Evolutionary conservation across 164 flowering plant species (phyloP).

Genomic region (Liquidambar formosana): DNA sequence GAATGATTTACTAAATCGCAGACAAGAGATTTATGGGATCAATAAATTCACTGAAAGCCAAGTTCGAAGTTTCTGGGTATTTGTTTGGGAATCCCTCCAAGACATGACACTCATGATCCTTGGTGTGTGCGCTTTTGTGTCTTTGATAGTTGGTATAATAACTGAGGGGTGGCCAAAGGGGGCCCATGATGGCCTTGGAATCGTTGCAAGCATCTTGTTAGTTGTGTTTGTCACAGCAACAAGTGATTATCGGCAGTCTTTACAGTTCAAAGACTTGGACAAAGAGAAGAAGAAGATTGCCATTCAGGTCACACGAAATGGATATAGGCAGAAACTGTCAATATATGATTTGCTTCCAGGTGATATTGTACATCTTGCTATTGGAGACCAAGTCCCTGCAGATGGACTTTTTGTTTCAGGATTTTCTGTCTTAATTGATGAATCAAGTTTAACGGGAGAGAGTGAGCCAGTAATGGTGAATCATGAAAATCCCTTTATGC

Average conservation of each 20-base stretch:
- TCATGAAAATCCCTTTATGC: conserved; percentile 33
- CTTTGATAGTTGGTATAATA: conserved; percentile 67
- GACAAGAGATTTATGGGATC: conserved; percentile 60
- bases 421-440: conserved; percentile 33
- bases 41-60: conserved; percentile 64
- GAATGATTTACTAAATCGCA: conserved; percentile 27
- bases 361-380: conserved; percentile 64
- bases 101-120: conserved; percentile 88
- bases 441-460: conserved; percentile 40
- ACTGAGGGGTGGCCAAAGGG: conserved; percentile 88
- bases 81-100: conserved; percentile 89
- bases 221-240: conserved; percentile 41
- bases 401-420: conserved; percentile 41
- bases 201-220: conserved; percentile 31
- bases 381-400: conserved; percentile 43
- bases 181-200: conserved; percentile 59
- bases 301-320: conserved; percentile 37
- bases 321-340: conserved; percentile 29
- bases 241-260: conserved; percentile 38
- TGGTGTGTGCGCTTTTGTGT: conserved; percentile 76
- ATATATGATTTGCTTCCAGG: conserved; percentile 40
- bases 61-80: conserved; percentile 58
- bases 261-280: conserved; percentile 40
- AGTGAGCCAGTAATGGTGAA: conserved; percentile 34
- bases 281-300: conserved; percentile 37